Base-by-base conservation (phyloP, 1,284 basidiomycete species). In the Erythrobasidium hasegawianum region DNA sequence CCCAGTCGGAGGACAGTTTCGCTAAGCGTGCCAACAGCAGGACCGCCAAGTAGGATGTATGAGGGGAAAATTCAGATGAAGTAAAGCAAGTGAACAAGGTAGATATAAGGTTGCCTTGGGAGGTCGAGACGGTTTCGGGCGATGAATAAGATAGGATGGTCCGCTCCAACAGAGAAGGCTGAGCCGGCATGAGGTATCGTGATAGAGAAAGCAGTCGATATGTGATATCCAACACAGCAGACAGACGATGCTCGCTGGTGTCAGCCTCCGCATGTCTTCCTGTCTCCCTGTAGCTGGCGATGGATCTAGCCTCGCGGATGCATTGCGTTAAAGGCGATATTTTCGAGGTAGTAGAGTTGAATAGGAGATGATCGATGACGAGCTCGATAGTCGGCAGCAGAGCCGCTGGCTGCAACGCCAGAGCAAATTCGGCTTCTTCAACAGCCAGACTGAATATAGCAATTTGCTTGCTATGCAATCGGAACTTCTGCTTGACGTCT, bases 251-350 rank as follows among this genome's bases (percentile, higher is more conserved):
- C 39, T 88, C 82, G n/a, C 90, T 77, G 18, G 85, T 79, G 29
- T 84, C 79, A 0, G 85, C 85, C 72, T 93, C 89, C 7, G 83
- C 83, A 69, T 83, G 83, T 33, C 87, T 83, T 22, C 87, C 82
- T 1, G 85, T 80, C 11, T 80, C 77, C 70, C 85, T 83, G 24
- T 92, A 77, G 27, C 82, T 81, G 39, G 80, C 78, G 27, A 90
- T 78, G 33, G 83, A 81, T 16, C 81, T 80, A 4, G 85, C 87
- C 0, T 82, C 81, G 1, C 84, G 82, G 60, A 93, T 81, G 24
- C 83, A 82, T 0, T 85, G 82, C 55, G 91, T 81, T 20, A 92
- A 79, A 0, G 90, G 90, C 65, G 83, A 85, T 68, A 92, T 84
- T 1, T 87, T 85, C 0, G 87, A 85, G 11, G 85, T 84, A 7